Conservation (phyloP, 305 asterid genomes). For the Ilex paraguariensis region DNA sequence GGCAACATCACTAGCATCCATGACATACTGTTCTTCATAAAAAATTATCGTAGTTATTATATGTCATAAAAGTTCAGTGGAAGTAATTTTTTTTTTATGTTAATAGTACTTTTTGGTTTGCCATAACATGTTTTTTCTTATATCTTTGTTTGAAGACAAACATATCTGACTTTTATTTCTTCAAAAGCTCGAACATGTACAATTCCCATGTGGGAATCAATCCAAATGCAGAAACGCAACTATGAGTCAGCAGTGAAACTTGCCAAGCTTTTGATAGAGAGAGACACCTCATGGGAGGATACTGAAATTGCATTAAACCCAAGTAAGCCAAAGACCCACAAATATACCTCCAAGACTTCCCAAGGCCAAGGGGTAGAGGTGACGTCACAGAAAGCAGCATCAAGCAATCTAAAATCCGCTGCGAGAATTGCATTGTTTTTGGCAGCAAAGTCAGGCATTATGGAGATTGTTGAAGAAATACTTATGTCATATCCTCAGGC, state of each 20-base stretch:
- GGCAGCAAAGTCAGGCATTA: slow-evolving; percentile 12
- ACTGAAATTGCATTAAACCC: slow-evolving; percentile 2
- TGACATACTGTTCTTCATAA: too few relatives aligned
- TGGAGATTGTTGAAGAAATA: slow-evolving; percentile 15
- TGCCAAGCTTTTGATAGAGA: slow-evolving; percentile 10
- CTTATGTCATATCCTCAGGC: slow-evolving; percentile 13
- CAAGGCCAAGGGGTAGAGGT: not conserved
- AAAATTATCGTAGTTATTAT: too few relatives aligned
- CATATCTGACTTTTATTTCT: not conserved
- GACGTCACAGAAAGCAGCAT: not conserved
- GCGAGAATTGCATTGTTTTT: slow-evolving; percentile 10
- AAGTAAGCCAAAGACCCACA: slow-evolving; percentile 4
- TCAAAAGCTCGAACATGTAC: slow-evolving; percentile 3
- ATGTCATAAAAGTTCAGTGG: too few relatives aligned
- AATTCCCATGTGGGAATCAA: slow-evolving; percentile 11
- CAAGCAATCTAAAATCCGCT: too few relatives aligned
- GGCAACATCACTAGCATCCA: too few relatives aligned
- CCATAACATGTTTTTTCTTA: too few relatives aligned
- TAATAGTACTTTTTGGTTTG: too few relatives aligned
- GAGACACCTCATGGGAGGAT: slow-evolving; percentile 12
- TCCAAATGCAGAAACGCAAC: slow-evolving; percentile 2
- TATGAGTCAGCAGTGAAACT: slow-evolving; percentile 6
- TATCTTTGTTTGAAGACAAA: too few relatives aligned
- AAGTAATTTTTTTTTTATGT: too few relatives aligned
- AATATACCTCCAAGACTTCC: not conserved